Evolutionary conservation across 179 eudicot species (phyloP), one percentile per base, ranked within the genome.

Genomic region (Silene coronaria): DNA sequence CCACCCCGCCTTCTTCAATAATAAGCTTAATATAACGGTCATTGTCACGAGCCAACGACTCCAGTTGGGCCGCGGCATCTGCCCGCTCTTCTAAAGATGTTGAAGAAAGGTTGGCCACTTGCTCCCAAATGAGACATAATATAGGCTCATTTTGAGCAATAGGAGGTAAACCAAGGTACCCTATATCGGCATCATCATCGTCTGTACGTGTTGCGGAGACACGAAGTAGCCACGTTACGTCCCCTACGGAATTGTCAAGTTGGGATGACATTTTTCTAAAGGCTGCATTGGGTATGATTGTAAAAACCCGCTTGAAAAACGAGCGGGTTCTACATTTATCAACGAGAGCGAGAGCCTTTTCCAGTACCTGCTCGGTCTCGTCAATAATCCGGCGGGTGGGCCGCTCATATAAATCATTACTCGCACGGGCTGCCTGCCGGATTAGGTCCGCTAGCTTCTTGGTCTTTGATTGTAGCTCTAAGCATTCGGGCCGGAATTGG

Each of bases 81-180:
- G 88, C 45, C 2, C 90, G 73, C 5, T 89, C 90, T 21, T 88
- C 93, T 0, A 80, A 10, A 26, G 84, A 38, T 0, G 91, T 88
- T 11, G 86, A 82, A 2, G 88, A 88, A 46, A 89, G 77, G 24
- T 88, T 85, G 4, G 91, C 90, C 9, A 89, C 76, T 68, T 89
- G 94, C 55, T 89, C 94, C 94, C 94, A 89, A 14, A 89, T 88
- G 4, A 89, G 67, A 63, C 94, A 88, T 3, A 89, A 51, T 19
- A 89, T 89, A 2, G 94, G 94, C 88, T 89, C 94, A 53, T 88
- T 88, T 3, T 88, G 79, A 0, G 91, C 94, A 53, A 89, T 89
- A 0, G 94, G 94, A 0, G 94, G 94, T 3, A 89, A 63, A 1
- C 94, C 94, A 4, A 86, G 71, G 71, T 85, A 85, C 4, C 89